A percentile compares a stretch with the other conserved stretches of the same genome.
phyloP scores from a whole-genome alignment of 257 asterid species.

The Paraleonurus japonicus region DNA sequence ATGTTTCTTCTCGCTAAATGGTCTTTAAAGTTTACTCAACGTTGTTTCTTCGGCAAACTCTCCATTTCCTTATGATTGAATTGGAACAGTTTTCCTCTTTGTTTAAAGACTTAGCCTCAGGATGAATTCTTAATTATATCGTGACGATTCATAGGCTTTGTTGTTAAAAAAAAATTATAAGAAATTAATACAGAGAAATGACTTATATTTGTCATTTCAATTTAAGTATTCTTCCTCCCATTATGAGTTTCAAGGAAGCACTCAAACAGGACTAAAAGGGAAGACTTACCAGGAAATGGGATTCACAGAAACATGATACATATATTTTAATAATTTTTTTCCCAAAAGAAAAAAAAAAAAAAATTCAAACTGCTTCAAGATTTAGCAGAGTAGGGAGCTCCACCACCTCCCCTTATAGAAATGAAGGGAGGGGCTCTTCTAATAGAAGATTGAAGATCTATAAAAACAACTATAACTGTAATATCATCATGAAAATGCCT shows the following conservation, averaged over 20 bases:
- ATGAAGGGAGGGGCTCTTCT: conserved; percentile 32
- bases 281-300: background rate
- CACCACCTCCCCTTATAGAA: conserved; percentile 56
- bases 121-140: too few relatives aligned
- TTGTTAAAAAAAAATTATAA: too few relatives aligned
- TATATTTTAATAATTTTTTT: background rate
- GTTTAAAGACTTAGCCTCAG: too few relatives aligned
- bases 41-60: too few relatives aligned
- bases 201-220: too few relatives aligned
- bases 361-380: conserved; percentile 18
- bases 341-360: background rate
- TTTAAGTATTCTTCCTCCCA: too few relatives aligned
- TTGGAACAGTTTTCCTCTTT: too few relatives aligned
- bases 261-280: background rate
- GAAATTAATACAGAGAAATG: too few relatives aligned
- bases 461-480: conserved; percentile 70
- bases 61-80: too few relatives aligned
- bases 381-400: conserved; percentile 34
- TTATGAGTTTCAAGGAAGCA: background rate
- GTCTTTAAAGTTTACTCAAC: too few relatives aligned
- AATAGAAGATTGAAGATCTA: conserved; percentile 42
- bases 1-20: too few relatives aligned
- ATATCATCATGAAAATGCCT: conserved; percentile 98
- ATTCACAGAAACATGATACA: conserved; percentile 15
- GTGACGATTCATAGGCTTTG: too few relatives aligned